Evolutionary conservation across 2,329 filamentous ascomycete species (phyloP), one percentile per base, ranked within the genome.

Genomic region (Aspergillus ochraceoroseus): DNA sequence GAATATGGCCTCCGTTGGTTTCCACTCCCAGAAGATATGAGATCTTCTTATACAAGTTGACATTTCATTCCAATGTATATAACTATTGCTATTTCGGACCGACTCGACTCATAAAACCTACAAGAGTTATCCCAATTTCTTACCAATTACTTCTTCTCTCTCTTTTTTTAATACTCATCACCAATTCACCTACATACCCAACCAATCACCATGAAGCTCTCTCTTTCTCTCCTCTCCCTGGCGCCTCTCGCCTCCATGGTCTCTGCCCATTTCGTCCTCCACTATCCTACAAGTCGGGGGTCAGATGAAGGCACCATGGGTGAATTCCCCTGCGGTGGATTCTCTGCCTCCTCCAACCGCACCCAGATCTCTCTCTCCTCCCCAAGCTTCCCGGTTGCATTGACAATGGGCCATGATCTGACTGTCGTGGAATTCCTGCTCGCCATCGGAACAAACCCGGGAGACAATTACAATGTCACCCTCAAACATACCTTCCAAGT

Each of bases 401-500:
- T 78, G 41, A 64, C 70, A 23, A 65, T 77, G 57, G 71, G 72
- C 43, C 75, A 79, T 54, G 64, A 69, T 8, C 67, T 70, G 46
- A 67, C 72, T 19, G 71, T 72, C 31, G 52, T 77, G n/a, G 69
- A 73, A 43, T 66, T 79, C 23, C 70, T 77, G 23, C 56, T 80
- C 34, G 71, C 70, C 18, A 57, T 79, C 11, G 75, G 75, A 25
- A 66, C 67, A 37, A 61, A 76, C 39, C 71, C 72, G 1, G 69
- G 68, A 31, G 72, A 71, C 54, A 79, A 77, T 62, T 88, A 82
- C 73, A 87, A 83, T 70, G 73, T 82, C 62, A 76, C 80, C 22
- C 70, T 87, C 18, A 75, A 79, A 2, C 77, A 76, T 2, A 65
- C 76, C 70, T 65, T 77, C 69, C 64, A 80, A 71, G 68, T 76